Base-by-base conservation (phyloP, 2,329 filamentous ascomycete genomes). In the Colletotrichum sansevieriae region DNA sequence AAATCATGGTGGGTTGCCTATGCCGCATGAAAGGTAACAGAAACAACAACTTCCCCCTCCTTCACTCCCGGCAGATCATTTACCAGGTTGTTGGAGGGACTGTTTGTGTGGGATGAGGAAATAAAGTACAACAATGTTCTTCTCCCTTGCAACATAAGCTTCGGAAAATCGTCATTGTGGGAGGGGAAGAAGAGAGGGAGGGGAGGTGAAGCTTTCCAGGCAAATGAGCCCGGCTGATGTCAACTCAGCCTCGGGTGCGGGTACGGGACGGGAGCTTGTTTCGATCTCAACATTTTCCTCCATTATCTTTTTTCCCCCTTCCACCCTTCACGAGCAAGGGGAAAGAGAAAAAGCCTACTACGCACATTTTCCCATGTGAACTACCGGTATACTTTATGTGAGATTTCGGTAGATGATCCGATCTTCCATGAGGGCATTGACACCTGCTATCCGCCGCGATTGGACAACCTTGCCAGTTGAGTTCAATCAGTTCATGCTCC, bases 251-350 rank as follows among this genome's bases (percentile, higher is more conserved):
- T 55, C 49, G 51, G 49, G 51, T 47, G 60, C 33, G 51, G 49
- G 60, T 29, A 51, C 51, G 60, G 60, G 60, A 63, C 39, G 60
- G 60, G 60, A 56, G 49, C 39, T 56, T 56, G 51, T 56, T 29
- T 55, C 47, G 20, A 22, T 52, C 35, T 43, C 47, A 44, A n/a
- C 22, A 20, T 54, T 8, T 41, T 35, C 18, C 43, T 46, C 46
- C 55, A 13, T 49, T 29, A 1, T 29, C 25, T 29, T 29, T 29
- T 6, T 7, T 4, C 7, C 25, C 25, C 7, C 29, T 7, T 8
- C 29, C 29, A 29, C 8, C 29, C 8, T 29, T 29, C 29, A 29
- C 29, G 6, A 29, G 25, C 29, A 8, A 29, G 3, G 7, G 2
- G 8, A 29, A 29, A 29, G 7, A 29, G 9, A 29, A 8, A 9